Percentiles rank a stretch among this genome's conserved stretches.
These are phyloP conservation scores for Polyporus tsugae DNA, from an alignment of 1,284 basidiomycete species.

Conservation along the genomic window DNA sequence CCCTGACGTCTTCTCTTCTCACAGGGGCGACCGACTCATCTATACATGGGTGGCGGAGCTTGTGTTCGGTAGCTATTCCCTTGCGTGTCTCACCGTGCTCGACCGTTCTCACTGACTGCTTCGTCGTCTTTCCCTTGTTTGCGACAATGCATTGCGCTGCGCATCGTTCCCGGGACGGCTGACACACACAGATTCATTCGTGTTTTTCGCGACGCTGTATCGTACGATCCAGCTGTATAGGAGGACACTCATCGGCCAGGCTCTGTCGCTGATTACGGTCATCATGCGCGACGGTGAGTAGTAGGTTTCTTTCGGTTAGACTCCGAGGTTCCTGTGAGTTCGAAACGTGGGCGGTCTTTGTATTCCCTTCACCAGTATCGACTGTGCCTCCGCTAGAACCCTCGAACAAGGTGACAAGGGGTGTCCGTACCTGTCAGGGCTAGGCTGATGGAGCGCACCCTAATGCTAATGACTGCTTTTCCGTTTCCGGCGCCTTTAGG, in stretches of 20 bases:
- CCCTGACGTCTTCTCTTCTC: conserved; percentile 13
- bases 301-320: background rate
- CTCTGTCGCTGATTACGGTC: conserved; percentile 34
- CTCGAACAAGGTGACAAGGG: background rate
- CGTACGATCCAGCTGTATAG: conserved; percentile 35
- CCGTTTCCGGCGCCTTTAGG: conserved; percentile 24
- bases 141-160: background rate
- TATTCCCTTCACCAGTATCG: background rate
- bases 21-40: conserved; percentile 37
- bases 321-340: conserved; percentile 6
- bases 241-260: conserved; percentile 31
- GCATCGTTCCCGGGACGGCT: background rate
- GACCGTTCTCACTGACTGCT: conserved; percentile 9
- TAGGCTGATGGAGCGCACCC: conserved; percentile 1
- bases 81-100: background rate
- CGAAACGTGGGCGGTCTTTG: background rate
- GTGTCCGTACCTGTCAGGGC: conserved; percentile 5
- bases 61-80: conserved; percentile 35
- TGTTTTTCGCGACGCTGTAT: conserved; percentile 38
- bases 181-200: conserved; percentile 31
- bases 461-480: conserved; percentile 1
- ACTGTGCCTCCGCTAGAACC: conserved; percentile 4
- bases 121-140: background rate
- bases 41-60: conserved; percentile 42
- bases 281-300: conserved; percentile 39